Evolutionary conservation across 2,329 filamentous ascomycete species (phyloP).

Genomic region (Diaporthe helianthi): DNA sequence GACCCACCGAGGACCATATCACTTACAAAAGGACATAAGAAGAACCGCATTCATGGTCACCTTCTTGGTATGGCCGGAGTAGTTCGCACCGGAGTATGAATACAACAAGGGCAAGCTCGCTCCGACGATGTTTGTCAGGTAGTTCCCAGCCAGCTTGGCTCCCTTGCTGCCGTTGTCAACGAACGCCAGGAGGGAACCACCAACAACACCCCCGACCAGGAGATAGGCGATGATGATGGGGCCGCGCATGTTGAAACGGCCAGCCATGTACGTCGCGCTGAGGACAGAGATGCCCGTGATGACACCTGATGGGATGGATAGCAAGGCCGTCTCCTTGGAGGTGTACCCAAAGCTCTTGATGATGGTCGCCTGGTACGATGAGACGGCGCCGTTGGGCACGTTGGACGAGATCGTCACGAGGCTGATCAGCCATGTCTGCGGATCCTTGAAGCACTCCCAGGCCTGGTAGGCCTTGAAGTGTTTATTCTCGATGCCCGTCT

Average conservation of each 20-base stretch:
- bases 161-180: constrained; percentile 41
- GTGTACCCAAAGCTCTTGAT: constrained; percentile 37
- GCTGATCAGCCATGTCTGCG: constrained; percentile 37
- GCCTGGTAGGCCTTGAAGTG: constrained; percentile 71
- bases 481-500: constrained; percentile 73
- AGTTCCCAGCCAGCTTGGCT: constrained; percentile 48
- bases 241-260: constrained; percentile 28
- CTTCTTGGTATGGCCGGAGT: constrained; percentile 47
- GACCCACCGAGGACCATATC: no score
- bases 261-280: constrained; percentile 29
- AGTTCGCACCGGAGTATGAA: constrained; percentile 44
- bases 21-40: constrained; percentile 46
- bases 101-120: constrained; percentile 47
- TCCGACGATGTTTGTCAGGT: constrained; percentile 48
- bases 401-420: constrained; percentile 35
- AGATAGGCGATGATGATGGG: constrained; percentile 37
- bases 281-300: constrained; percentile 41
- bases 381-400: constrained; percentile 37
- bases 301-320: constrained; percentile 47
- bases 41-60: constrained; percentile 45
- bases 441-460: constrained; percentile 32
- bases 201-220: constrained; percentile 46
- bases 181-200: constrained; percentile 48
- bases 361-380: constrained; percentile 35
- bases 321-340: constrained; percentile 40